These are phyloP conservation scores for Epithele typhae DNA, from an alignment of 768 basidiomycete genomes.

Conservation along the genomic window DNA sequence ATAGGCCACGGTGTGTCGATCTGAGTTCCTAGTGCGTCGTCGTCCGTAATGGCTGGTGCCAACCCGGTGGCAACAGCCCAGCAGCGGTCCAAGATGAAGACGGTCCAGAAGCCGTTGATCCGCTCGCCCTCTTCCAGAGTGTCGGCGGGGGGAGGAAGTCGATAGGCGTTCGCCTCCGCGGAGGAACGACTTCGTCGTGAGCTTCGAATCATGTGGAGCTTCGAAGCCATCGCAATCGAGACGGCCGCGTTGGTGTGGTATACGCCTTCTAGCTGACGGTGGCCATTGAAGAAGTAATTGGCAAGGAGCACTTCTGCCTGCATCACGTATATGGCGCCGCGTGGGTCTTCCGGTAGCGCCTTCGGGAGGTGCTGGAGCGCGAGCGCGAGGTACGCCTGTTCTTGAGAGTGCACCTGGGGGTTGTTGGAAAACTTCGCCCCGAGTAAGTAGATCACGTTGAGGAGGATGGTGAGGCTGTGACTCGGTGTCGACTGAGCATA, in stretches of 20 bases:
- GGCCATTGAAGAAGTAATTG: conserved; percentile 59
- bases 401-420: conserved; percentile 22
- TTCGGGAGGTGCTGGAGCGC: conserved; percentile 47
- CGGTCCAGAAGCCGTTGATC: conserved; percentile 65
- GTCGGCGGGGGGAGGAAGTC: conserved; percentile 37
- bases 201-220: conserved; percentile 25
- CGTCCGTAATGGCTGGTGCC: conserved; percentile 49
- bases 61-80: conserved; percentile 51
- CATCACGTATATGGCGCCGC: conserved; percentile 30
- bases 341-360: conserved; percentile 28
- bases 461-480: conserved; percentile 36
- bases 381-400: conserved; percentile 42
- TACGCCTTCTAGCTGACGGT: conserved; percentile 57
- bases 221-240: conserved; percentile 26
- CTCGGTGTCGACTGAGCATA: conserved; percentile 19
- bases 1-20: conserved; percentile 38
- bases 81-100: conserved; percentile 53
- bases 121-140: conserved; percentile 60
- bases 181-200: conserved; percentile 19
- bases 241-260: conserved; percentile 43
- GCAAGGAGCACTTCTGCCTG: conserved; percentile 52
- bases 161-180: conserved; percentile 11
- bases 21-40: conserved; percentile 38
- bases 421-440: conserved; percentile 26
- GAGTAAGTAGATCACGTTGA: conserved; percentile 36